Conservation (phyloP, 1,284 basidiomycete genomes). For the Apiotrichum gamsii region DNA sequence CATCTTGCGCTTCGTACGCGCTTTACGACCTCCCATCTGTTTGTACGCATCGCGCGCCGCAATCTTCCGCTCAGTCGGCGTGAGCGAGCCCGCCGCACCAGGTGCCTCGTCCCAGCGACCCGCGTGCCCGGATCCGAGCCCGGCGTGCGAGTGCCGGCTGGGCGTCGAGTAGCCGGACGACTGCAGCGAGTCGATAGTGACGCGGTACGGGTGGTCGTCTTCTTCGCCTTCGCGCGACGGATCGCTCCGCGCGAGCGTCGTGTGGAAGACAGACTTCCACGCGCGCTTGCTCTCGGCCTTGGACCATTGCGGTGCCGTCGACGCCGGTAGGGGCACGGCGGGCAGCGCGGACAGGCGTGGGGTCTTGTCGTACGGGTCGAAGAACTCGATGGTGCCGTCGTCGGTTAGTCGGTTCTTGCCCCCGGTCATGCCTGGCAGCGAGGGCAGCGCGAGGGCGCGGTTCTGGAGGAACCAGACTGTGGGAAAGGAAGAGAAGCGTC, state of each 20-base stretch:
- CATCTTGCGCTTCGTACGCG: conserved; percentile 55
- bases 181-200: conserved; percentile 41
- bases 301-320: conserved; percentile 44
- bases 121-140: conserved; percentile 34
- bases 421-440: conserved; percentile 31
- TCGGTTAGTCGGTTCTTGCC: conserved; percentile 48
- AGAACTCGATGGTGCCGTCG: conserved; percentile 40
- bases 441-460: conserved; percentile 47
- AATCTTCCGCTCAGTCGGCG: conserved; percentile 58
- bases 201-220: conserved; percentile 36
- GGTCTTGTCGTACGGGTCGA: conserved; percentile 46
- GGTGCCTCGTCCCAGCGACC: conserved; percentile 28
- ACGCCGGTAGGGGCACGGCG: conserved; percentile 52
- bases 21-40: conserved; percentile 75
- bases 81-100: conserved; percentile 46
- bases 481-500: not conserved
- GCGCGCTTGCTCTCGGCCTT: conserved; percentile 45
- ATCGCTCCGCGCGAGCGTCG: conserved; percentile 36
- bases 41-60: conserved; percentile 87
- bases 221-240: conserved; percentile 21
- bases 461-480: conserved; percentile 81
- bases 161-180: conserved; percentile 70
- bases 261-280: conserved; percentile 40
- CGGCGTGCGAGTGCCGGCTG: conserved; percentile 42
- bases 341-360: conserved; percentile 48